phyloP scores from a whole-genome alignment of 768 basidiomycete genomes.

The Pisolithus microcarpus region DNA sequence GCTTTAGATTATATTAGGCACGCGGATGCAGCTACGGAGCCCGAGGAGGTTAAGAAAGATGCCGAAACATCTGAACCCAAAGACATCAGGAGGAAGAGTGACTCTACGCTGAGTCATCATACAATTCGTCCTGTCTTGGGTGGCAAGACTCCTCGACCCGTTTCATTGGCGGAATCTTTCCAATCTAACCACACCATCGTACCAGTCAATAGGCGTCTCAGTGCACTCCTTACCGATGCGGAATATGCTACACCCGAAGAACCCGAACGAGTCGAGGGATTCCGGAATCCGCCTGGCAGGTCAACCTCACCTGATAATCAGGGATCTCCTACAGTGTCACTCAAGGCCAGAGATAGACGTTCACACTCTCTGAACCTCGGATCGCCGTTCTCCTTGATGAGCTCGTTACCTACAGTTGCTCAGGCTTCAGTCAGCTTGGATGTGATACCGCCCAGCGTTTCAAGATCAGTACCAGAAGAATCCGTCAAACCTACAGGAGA shows the following conservation, averaged over 20 bases:
- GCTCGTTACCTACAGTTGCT: slow-evolving; percentile 17
- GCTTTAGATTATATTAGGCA: slow-evolving; percentile 49
- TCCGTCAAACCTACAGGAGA: slow-evolving; percentile 35
- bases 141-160: slow-evolving; percentile 55
- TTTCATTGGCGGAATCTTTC: slow-evolving; percentile 71
- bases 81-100: slow-evolving; percentile 75
- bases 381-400: slow-evolving; percentile 25
- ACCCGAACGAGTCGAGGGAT: slow-evolving; percentile 18
- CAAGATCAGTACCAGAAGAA: slow-evolving; percentile 21
- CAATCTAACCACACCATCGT: slow-evolving; percentile 70
- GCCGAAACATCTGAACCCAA: slow-evolving; percentile 39
- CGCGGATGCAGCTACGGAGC: slow-evolving; percentile 29
- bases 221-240: slow-evolving; percentile 59
- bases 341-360: slow-evolving; percentile 47
- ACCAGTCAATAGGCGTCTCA: slow-evolving; percentile 57
- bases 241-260: slow-evolving; percentile 62
- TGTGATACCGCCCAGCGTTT: slow-evolving; percentile 21
- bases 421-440: slow-evolving; percentile 27
- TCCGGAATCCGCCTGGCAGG: slow-evolving; percentile 12
- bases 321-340: slow-evolving; percentile 38
- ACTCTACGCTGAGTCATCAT: slow-evolving; percentile 72
- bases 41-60: slow-evolving; percentile 25
- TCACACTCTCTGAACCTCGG: slow-evolving; percentile 59
- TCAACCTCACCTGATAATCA: slow-evolving; percentile 12
- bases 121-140: slow-evolving; percentile 56